Percentiles rank a stretch among this genome's conserved stretches.
phyloP scores from a whole-genome alignment of 2,329 filamentous ascomycete genomes.

The Tolypocladium inflatum region DNA sequence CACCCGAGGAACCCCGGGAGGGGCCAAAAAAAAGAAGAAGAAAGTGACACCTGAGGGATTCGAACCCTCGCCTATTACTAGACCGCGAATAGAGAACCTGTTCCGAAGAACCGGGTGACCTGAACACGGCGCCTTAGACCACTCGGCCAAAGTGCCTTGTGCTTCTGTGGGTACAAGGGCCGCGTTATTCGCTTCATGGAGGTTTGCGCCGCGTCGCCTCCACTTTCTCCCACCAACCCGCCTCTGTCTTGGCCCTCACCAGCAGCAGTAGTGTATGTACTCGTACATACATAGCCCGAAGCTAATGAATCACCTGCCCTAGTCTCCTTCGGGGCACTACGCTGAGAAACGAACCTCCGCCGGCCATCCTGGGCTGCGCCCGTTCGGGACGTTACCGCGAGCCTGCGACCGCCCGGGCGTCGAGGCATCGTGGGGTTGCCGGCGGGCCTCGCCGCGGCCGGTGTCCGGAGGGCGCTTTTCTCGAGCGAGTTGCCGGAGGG shows the following conservation, averaged over 20 bases:
- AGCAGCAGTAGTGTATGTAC: not conserved
- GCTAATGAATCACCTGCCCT: not conserved
- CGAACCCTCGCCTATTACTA: conserved; percentile 21
- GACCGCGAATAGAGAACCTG: conserved; percentile 10
- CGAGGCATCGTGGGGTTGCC: not conserved
- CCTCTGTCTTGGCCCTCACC: too few species aligned
- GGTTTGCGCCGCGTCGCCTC: not conserved
- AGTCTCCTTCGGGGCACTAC: not conserved
- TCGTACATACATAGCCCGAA: too few species aligned
- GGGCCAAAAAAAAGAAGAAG: not conserved
- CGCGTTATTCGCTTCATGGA: not conserved
- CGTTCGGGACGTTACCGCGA: not conserved
- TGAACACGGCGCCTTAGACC: conserved; percentile 14
- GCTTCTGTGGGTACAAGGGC: not conserved
- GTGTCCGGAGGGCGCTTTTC: not conserved
- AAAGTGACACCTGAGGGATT: conserved; percentile 19
- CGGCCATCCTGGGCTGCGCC: not conserved
- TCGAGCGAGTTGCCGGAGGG: not conserved
- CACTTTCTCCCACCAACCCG: not conserved
- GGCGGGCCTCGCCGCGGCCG: not conserved
- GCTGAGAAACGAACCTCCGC: not conserved
- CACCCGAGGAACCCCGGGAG: too few species aligned
- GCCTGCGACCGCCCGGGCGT: not conserved
- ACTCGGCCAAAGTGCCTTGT: conserved; percentile 16
- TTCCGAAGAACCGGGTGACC: not conserved